Percentiles rank a stretch among this genome's conserved stretches.
phyloP scores from a whole-genome alignment of 768 basidiomycete genomes.

The Phlebiopsis flavidoalba region DNA sequence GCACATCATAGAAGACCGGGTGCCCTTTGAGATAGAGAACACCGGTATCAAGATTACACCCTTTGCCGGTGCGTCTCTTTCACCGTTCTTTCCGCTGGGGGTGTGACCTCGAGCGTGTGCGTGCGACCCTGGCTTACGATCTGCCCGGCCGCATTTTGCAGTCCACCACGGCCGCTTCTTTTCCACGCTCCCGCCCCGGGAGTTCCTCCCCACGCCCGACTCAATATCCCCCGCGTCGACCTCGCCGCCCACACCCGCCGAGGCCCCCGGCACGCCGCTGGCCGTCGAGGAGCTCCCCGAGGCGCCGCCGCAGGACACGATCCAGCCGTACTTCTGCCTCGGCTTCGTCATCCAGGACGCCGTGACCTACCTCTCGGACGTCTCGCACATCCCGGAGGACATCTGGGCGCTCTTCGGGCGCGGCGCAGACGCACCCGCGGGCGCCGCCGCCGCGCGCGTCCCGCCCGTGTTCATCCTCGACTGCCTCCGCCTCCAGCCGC shows the following conservation, averaged over 20 bases:
- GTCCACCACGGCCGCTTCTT: conserved; percentile 77
- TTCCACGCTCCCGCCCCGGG: conserved; percentile 32
- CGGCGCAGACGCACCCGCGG: conserved; percentile 13
- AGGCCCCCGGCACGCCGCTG: conserved; percentile 4
- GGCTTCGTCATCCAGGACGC: conserved; percentile 66
- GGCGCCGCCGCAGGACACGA: conserved; percentile 20
- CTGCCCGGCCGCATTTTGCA: conserved; percentile 23
- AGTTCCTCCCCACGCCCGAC: conserved; percentile 36
- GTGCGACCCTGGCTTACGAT: not conserved
- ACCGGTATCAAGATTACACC: conserved; percentile 63
- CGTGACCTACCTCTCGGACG: conserved; percentile 79
- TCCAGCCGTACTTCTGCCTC: conserved; percentile 59
- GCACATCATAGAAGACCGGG: conserved; percentile 71
- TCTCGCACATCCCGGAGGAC: conserved; percentile 71
- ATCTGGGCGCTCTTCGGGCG: conserved; percentile 51
- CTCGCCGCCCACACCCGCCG: conserved; percentile 21
- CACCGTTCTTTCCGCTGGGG: not conserved
- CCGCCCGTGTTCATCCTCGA: conserved; percentile 69
- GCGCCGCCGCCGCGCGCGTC: conserved; percentile 18
- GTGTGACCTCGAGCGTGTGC: not conserved
- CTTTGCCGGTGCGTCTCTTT: conserved; percentile 46
- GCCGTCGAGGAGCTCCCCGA: conserved; percentile 3
- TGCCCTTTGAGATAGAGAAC: conserved; percentile 61
- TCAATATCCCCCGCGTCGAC: conserved; percentile 27
- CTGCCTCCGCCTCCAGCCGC: conserved; percentile 58